phyloP scores from a whole-genome alignment of 208 protist species.

The Leishmania arabica region DNA sequence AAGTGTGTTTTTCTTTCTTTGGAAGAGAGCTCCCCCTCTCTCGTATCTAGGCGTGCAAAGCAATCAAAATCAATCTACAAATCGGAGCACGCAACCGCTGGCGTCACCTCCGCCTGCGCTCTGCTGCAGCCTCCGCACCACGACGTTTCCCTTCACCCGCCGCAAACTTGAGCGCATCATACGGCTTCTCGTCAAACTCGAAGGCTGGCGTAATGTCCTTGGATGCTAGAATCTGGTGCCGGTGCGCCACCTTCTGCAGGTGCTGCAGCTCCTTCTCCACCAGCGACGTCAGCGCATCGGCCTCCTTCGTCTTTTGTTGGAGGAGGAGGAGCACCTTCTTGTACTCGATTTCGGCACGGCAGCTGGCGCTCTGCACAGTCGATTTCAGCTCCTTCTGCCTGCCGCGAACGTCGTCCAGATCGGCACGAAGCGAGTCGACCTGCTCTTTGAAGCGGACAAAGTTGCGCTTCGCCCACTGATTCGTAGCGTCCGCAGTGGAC shows the following conservation, averaged over 20 bases:
- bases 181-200: constrained; percentile 22
- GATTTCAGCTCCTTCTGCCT: constrained; percentile 37
- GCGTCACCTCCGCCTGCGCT: constrained; percentile 1
- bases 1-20: background rate
- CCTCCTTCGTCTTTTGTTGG: constrained; percentile 65
- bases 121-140: background rate
- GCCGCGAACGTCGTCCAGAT: constrained; percentile 39
- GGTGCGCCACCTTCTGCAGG: constrained; percentile 60
- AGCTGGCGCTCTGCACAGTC: constrained; percentile 47
- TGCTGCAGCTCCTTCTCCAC: constrained; percentile 77
- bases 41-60: background rate
- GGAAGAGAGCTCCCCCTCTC: background rate
- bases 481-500: constrained; percentile 53
- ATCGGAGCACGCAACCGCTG: background rate
- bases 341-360: constrained; percentile 67
- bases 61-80: background rate
- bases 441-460: constrained; percentile 83
- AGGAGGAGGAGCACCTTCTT: constrained; percentile 64
- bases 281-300: constrained; percentile 60
- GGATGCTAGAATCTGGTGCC: constrained; percentile 59
- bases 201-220: constrained; percentile 31
- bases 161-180: constrained; percentile 28
- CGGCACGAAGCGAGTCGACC: constrained; percentile 44
- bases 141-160: background rate
- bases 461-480: constrained; percentile 75